Percentiles rank a stretch among this genome's conserved stretches.
Evolutionary conservation across 768 basidiomycete species (phyloP).

Genomic region (Tubosaeta brunneosetosa): DNA sequence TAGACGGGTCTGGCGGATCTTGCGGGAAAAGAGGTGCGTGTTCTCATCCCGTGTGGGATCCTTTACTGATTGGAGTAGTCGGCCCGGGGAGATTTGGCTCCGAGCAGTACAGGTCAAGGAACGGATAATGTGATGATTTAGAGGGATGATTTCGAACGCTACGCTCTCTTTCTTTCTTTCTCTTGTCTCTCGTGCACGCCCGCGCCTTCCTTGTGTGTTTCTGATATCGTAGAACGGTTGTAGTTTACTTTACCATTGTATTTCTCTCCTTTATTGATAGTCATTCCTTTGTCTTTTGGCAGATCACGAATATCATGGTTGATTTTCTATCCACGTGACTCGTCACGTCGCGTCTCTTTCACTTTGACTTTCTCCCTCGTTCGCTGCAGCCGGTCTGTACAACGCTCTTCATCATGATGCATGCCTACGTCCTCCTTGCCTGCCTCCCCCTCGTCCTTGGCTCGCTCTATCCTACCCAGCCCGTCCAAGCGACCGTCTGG

Average conservation of each 20-base stretch:
- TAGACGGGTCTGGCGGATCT: conserved; percentile 61
- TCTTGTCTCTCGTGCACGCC: background rate
- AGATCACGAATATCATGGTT: conserved; percentile 11
- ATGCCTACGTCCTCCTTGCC: conserved; percentile 1
- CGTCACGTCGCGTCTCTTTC: conserved; percentile 9
- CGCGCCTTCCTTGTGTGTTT: conserved; percentile 6
- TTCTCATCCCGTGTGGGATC: conserved; percentile 51
- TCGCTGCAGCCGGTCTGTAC: conserved; percentile 28
- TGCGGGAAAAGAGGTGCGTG: conserved; percentile 73
- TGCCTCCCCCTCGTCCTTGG: conserved; percentile 22
- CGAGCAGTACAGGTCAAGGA: conserved; percentile 64
- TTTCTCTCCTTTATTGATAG: conserved; percentile 4
- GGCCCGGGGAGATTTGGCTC: conserved; percentile 27
- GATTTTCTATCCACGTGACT: conserved; percentile 27
- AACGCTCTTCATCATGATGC: conserved; percentile 8
- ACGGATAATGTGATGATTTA: conserved; percentile 40
- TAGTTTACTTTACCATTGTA: conserved; percentile 21
- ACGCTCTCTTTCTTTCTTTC: background rate
- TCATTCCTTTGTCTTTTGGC: conserved; percentile 9
- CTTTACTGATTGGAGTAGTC: conserved; percentile 33
- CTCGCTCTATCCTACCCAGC: conserved; percentile 49
- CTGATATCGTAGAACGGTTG: conserved; percentile 12
- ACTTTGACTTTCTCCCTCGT: background rate
- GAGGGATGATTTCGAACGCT: conserved; percentile 1
- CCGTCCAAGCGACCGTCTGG: conserved; percentile 42